Evolutionary conservation across 441 rosid genomes (phyloP).

Genomic region (Syzygium malaccense): DNA sequence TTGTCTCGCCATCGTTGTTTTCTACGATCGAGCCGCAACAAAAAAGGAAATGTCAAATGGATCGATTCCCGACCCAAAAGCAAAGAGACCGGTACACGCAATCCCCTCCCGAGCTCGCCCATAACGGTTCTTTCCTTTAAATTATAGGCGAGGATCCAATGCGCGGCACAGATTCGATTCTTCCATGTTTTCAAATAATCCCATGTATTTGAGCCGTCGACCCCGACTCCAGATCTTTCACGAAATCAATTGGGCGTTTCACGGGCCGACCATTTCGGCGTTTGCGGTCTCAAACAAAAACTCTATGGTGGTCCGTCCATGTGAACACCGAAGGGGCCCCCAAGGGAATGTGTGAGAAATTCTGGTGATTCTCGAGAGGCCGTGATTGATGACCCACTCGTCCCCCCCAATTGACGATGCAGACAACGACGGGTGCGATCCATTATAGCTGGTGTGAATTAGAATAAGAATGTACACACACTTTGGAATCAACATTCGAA

Average conservation of each 20-base stretch:
- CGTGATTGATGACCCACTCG: not conserved
- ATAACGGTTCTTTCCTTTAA: not conserved
- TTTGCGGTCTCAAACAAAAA: not conserved
- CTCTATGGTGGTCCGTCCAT: not conserved
- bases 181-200: not conserved
- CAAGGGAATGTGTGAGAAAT: not conserved
- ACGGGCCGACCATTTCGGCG: not conserved
- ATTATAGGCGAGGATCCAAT: not conserved
- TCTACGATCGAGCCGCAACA: not conserved
- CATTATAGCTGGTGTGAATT: not conserved
- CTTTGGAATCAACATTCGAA: not conserved
- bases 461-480: not conserved
- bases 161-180: not conserved
- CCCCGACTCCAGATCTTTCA: too few relatives aligned
- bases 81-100: not conserved
- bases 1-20: not conserved
- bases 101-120: not conserved
- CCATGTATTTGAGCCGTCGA: not conserved
- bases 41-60: not conserved
- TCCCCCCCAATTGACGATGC: not conserved
- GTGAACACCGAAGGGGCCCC: not conserved
- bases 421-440: not conserved
- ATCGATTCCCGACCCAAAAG: not conserved
- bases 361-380: not conserved
- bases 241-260: not conserved